Percentiles rank a stretch among this genome's conserved stretches.
Evolutionary conservation across 345 rosid species (phyloP).

Genomic region (Eucalyptus tenuipes): DNA sequence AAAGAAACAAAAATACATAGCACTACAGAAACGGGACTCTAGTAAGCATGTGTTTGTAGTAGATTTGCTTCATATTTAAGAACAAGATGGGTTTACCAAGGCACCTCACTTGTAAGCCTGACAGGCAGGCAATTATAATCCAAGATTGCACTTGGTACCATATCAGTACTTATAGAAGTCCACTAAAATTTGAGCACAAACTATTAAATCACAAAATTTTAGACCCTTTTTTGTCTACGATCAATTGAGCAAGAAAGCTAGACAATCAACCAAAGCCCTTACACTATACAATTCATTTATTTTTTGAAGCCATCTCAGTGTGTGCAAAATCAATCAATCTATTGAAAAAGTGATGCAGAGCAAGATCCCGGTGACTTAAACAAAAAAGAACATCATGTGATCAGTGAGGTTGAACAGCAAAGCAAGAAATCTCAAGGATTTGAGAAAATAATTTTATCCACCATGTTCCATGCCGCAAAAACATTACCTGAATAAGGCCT

Average conservation of each 20-base stretch:
- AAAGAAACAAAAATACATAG: not conserved
- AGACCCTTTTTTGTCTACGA: not conserved
- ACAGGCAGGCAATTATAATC: not conserved
- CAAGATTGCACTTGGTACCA: not conserved
- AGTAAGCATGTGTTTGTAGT: not conserved
- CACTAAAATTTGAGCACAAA: not conserved
- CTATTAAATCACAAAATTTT: not conserved
- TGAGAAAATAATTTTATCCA: not conserved
- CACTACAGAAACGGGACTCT: not conserved
- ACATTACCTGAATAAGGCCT: conserved; percentile 35
- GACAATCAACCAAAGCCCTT: not conserved
- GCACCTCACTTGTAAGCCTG: not conserved
- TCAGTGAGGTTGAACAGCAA: not conserved
- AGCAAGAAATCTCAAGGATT: not conserved
- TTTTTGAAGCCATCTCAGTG: not conserved
- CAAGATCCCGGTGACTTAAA: not conserved
- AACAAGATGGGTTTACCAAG: not conserved
- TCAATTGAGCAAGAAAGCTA: not conserved
- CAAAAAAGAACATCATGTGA: not conserved
- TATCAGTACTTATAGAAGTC: not conserved
- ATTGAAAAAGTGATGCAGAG: not conserved
- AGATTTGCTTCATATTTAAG: not conserved
- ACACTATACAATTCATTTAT: not conserved
- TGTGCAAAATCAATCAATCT: not conserved
- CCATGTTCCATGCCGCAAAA: not conserved